Percentiles rank a stretch among this genome's conserved stretches.
These are phyloP conservation scores for Venturia nashicola DNA, from an alignment of 2,329 filamentous ascomycete species.

Conservation along the genomic window DNA sequence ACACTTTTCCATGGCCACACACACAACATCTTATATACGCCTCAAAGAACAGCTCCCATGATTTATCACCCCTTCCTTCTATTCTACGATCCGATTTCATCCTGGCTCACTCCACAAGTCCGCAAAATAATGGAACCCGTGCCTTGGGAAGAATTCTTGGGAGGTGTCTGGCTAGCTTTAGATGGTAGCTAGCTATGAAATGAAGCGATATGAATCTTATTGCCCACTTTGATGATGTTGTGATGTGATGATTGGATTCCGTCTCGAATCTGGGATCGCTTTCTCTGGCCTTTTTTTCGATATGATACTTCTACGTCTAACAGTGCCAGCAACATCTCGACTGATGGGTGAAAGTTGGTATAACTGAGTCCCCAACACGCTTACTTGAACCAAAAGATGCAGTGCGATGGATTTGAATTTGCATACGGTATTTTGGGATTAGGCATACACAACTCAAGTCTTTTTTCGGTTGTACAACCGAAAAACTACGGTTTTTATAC, in stretches of 20 bases:
- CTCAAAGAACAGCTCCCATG: not conserved
- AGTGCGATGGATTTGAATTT: no score
- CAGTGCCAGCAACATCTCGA: no score
- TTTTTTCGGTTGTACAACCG: no score
- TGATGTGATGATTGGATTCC: not conserved
- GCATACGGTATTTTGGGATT: no score
- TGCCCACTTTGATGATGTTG: not conserved
- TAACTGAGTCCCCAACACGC: no score
- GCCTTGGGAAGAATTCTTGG: not conserved
- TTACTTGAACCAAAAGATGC: no score
- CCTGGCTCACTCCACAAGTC: not conserved
- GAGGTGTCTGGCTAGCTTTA: not conserved
- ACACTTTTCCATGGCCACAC: conserved; percentile 1
- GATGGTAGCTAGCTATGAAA: conserved; percentile 1
- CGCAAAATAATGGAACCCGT: not conserved
- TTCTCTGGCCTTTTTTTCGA: no score
- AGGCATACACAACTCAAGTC: no score
- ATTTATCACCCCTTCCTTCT: not conserved
- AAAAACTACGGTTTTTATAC: no score
- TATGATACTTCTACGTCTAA: no score
- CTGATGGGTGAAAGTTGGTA: no score
- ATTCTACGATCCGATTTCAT: not conserved
- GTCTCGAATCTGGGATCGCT: not conserved
- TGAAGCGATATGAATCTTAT: not conserved
- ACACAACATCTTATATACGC: not conserved